Percentiles rank a stretch among this genome's conserved stretches.
These are phyloP conservation scores for Candida bentonensis DNA, from an alignment of 805 yeast genomes.

Conservation along the genomic window DNA sequence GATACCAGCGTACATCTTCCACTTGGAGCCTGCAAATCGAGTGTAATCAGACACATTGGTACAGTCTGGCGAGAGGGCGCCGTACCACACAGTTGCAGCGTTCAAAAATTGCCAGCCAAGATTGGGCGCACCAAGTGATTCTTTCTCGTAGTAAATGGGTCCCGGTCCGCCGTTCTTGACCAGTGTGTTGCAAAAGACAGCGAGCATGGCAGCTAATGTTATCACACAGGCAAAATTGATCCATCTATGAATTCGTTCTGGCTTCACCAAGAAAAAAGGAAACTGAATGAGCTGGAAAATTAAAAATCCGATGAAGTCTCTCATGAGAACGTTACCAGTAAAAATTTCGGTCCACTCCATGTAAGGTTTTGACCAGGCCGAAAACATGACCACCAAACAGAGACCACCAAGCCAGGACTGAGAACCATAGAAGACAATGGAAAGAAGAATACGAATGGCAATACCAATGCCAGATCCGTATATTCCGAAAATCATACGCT, in stretches of 20 bases:
- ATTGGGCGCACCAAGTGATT: slow-evolving; percentile 14
- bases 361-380: slow-evolving; percentile 26
- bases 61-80: slow-evolving; percentile 24
- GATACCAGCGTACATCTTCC: slow-evolving; percentile 26
- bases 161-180: slow-evolving; percentile 10
- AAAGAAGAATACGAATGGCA: slow-evolving; percentile 25
- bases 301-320: slow-evolving; percentile 29
- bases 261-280: slow-evolving; percentile 23
- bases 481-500: slow-evolving; percentile 33
- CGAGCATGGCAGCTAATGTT: slow-evolving; percentile 22
- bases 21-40: slow-evolving; percentile 26
- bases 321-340: slow-evolving; percentile 24
- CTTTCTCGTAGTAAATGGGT: background rate
- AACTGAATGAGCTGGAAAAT: slow-evolving; percentile 31
- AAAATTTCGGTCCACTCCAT: slow-evolving; percentile 27
- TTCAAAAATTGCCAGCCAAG: slow-evolving; percentile 27
- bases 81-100: slow-evolving; percentile 25
- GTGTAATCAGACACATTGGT: slow-evolving; percentile 28
- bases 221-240: slow-evolving; percentile 25
- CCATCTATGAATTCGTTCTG: slow-evolving; percentile 19
- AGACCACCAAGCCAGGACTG: slow-evolving; percentile 35
- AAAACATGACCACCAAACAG: slow-evolving; percentile 26
- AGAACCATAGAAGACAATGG: slow-evolving; percentile 33
- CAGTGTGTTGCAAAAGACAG: slow-evolving; percentile 11
- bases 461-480: slow-evolving; percentile 25